Base-by-base conservation (phyloP, 768 basidiomycete species). In the Dioszegia hungarica region DNA sequence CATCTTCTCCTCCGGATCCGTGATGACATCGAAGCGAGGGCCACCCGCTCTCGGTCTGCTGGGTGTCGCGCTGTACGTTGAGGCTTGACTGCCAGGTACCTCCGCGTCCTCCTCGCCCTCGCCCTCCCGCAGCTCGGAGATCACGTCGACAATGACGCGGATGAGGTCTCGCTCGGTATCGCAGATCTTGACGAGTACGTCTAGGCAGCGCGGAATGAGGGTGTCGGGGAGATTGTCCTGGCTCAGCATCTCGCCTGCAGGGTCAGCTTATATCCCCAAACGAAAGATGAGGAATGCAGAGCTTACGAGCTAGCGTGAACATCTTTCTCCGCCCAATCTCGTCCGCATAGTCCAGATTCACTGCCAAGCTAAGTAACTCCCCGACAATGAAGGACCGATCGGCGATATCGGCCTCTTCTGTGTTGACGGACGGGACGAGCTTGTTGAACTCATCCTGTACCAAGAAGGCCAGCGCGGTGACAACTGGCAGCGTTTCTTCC, bases 261-360 rank as follows among this genome's bases (percentile, higher is more conserved):
- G 25, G 52, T 60, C 46, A 57, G 56, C 43, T 20, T 31, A 8
- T 10, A 44, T 33, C 25, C 37, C n/a, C 24, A 22, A n/a, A n/a
- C n/a, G n/a, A n/a, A n/a, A 34, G 40, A 11, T 53, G 45, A 25
- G 54, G 29, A 14, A 0, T 8, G 29, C 58, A 36, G 10, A 17
- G 84, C 88, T 75, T 60, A 87, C 90, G 84, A 64, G 93, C 84
- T 29, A 93, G 84, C 47, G 83, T 80, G 67, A 88, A 88, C 86
- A 92, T 91, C 76, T 87, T 88, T 57, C 90, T 78, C 57, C 90
- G 78, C 3, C 94, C 93, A 57, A 87, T 88, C 75, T 95, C 91
- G 77, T 98, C 94, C 0, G 85, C 83, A 66, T 93, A 97, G 74
- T 97, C 93, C 25, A 91, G 79, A 59, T 86, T 82, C 2, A 87